These are phyloP conservation scores for Suillus plorans DNA, from an alignment of 768 basidiomycete species.

Conservation along the genomic window DNA sequence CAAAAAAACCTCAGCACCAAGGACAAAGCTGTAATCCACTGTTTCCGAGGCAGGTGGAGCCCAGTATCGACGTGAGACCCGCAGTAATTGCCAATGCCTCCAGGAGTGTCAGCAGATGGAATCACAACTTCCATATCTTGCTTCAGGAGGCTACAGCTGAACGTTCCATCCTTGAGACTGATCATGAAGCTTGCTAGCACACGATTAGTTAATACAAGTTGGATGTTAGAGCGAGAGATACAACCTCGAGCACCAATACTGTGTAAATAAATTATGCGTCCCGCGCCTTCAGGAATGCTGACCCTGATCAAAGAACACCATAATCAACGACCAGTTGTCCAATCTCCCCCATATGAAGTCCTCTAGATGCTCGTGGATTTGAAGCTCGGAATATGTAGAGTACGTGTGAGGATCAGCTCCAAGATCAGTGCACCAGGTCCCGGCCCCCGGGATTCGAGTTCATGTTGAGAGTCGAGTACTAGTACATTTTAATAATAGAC, in stretches of 20 bases:
- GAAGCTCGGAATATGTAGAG: neutral
- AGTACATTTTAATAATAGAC: no score
- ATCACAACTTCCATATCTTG: constrained; percentile 97
- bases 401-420: neutral
- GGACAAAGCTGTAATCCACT: constrained; percentile 62
- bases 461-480: no score
- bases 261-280: neutral
- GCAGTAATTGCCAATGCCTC: constrained; percentile 67
- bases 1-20: constrained; percentile 69
- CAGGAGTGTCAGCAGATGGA: constrained; percentile 76
- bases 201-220: neutral
- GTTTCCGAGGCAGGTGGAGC: constrained; percentile 65
- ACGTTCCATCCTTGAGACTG: constrained; percentile 26
- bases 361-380: neutral
- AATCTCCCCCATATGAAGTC: neutral
- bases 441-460: no score
- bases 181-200: neutral
- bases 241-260: neutral
- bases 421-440: no score
- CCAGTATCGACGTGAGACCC: constrained; percentile 70
- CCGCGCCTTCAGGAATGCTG: neutral
- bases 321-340: neutral
- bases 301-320: neutral
- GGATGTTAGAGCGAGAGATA: neutral
- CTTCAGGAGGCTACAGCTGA: constrained; percentile 92